phyloP scores from a whole-genome alignment of 2,329 filamentous ascomycete species.

The Boeremia exigua region DNA sequence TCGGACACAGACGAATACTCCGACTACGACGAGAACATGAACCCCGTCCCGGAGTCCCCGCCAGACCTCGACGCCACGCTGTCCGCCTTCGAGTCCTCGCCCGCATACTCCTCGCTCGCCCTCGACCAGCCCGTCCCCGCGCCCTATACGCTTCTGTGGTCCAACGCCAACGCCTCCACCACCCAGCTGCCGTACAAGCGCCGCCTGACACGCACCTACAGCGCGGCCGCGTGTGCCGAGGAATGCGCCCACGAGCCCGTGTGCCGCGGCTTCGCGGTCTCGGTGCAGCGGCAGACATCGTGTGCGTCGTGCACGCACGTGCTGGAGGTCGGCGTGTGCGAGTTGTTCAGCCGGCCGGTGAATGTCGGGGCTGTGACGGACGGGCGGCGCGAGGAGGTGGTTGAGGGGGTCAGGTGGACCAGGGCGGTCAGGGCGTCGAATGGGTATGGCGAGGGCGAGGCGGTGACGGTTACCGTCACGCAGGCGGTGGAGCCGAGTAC shows the following conservation, averaged over 20 bases:
- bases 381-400: neutral
- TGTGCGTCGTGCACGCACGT: neutral
- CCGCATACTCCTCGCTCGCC: neutral
- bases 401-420: neutral
- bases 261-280: neutral
- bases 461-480: neutral
- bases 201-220: neutral
- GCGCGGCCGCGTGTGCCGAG: neutral
- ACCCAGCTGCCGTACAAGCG: neutral
- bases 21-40: neutral
- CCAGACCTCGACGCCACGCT: neutral
- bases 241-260: neutral
- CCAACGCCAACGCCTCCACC: neutral
- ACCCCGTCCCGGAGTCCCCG: neutral
- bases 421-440: neutral
- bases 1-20: neutral
- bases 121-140: neutral
- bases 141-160: neutral
- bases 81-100: neutral
- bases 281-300: neutral
- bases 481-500: neutral
- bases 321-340: neutral
- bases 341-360: neutral
- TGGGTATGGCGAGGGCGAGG: neutral
- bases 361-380: neutral